Conservation (phyloP, 768 basidiomycete genomes). For the Megacollybia marginata region DNA sequence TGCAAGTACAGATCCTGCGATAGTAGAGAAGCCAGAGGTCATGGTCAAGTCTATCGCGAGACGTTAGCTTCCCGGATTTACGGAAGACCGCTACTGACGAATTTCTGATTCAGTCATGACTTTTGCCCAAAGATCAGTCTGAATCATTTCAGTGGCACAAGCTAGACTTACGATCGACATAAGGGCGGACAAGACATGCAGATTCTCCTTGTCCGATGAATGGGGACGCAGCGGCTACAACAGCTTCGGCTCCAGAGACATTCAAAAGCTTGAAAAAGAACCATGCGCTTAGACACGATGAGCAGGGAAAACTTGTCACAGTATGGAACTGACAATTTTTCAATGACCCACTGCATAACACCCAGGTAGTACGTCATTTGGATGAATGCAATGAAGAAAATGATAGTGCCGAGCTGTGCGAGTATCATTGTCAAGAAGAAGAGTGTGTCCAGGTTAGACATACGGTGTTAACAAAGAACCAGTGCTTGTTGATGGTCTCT, state of each 20-base stretch:
- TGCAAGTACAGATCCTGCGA: conserved; percentile 82
- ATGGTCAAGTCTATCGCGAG: conserved; percentile 53
- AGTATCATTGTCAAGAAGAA: neutral
- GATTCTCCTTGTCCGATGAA: conserved; percentile 76
- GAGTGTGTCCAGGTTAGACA: conserved; percentile 15
- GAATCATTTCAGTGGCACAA: neutral
- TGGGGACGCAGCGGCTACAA: conserved; percentile 89
- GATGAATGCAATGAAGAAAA: conserved; percentile 91
- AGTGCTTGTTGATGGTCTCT: conserved; percentile 56
- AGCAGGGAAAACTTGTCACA: neutral
- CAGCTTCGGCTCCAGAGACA: conserved; percentile 91
- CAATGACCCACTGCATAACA: conserved; percentile 92
- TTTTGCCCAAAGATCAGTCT: conserved; percentile 8
- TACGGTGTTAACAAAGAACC: conserved; percentile 82
- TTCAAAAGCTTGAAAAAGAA: conserved; percentile 90
- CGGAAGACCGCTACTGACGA: conserved; percentile 30
- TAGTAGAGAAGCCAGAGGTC: conserved; percentile 92
- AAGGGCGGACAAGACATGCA: conserved; percentile 6
- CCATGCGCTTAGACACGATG: conserved; percentile 56
- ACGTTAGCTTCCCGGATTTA: neutral
- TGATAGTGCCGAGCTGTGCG: conserved; percentile 61
- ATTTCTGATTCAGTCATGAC: conserved; percentile 82
- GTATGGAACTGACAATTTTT: conserved; percentile 56
- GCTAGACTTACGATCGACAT: conserved; percentile 6
- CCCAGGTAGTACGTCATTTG: conserved; percentile 89